phyloP scores from a whole-genome alignment of 139 green algal species.

The Auxenochlorella pyrenoidosa region DNA sequence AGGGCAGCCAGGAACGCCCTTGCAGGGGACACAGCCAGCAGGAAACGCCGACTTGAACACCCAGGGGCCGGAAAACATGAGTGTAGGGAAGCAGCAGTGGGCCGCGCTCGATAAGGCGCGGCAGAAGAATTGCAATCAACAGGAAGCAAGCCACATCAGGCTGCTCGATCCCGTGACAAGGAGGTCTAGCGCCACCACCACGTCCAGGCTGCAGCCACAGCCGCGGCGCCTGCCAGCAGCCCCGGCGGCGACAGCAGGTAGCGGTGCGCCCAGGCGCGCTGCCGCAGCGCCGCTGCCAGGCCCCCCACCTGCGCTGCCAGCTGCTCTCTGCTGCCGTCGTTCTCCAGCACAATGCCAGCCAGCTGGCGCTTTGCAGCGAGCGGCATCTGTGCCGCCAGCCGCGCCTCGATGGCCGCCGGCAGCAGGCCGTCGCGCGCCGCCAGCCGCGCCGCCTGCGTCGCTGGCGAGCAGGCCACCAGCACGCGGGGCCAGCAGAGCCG shows the following conservation, averaged over 20 bases:
- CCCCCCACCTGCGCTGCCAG: slow-evolving; percentile 30
- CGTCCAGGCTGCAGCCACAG: neutral
- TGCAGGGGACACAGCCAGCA: too few species aligned
- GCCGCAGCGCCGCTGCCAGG: neutral
- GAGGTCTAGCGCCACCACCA: neutral
- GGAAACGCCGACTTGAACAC: too few species aligned
- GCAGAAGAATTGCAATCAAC: too few species aligned
- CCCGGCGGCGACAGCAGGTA: slow-evolving; percentile 36
- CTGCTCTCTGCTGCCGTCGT: slow-evolving; percentile 54
- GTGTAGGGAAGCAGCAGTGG: too few species aligned
- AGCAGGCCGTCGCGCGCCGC: slow-evolving; percentile 61
- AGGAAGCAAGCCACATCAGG: too few species aligned
- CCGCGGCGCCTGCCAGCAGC: slow-evolving; percentile 13
- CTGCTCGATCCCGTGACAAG: too few species aligned
- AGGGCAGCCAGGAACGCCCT: too few species aligned
- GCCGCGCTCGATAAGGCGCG: too few species aligned
- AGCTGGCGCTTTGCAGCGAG: slow-evolving; percentile 60
- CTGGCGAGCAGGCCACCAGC: slow-evolving; percentile 61
- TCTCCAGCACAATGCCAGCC: slow-evolving; percentile 70
- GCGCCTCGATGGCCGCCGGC: slow-evolving; percentile 48
- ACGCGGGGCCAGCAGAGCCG: slow-evolving; percentile 51
- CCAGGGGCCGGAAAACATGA: too few species aligned
- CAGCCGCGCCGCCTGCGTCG: slow-evolving; percentile 66
- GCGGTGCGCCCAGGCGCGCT: slow-evolving; percentile 26
- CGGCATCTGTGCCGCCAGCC: slow-evolving; percentile 77